A percentile compares a stretch with the other conserved stretches of the same genome.
These are phyloP conservation scores for Diplotaxis tenuifolia DNA, from an alignment of 345 rosid genomes.

Conservation along the genomic window DNA sequence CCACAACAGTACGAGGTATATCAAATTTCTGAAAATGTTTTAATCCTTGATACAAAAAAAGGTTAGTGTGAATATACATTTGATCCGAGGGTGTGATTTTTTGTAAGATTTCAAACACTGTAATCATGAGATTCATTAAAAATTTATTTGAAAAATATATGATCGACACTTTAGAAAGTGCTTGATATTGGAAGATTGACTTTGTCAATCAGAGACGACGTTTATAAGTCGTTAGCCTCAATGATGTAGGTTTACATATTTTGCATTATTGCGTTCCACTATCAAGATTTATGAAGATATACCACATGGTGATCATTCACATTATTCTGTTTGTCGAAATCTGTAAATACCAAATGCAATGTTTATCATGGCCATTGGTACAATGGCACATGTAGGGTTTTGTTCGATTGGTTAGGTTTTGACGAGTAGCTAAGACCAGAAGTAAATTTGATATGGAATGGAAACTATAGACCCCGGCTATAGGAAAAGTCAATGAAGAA, in stretches of 20 bases:
- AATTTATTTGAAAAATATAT: neutral
- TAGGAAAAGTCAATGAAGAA: neutral
- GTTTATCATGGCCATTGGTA: neutral
- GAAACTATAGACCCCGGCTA: neutral
- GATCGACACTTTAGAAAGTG: conserved; percentile 11
- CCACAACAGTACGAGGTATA: neutral
- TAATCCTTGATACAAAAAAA: neutral
- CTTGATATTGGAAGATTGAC: conserved; percentile 26
- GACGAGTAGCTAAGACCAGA: neutral
- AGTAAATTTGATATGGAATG: neutral
- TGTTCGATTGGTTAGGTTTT: neutral
- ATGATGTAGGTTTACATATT: conserved; percentile 13
- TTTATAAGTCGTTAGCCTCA: conserved; percentile 25
- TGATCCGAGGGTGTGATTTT: neutral
- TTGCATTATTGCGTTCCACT: conserved; percentile 17
- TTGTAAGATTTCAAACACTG: conserved; percentile 5
- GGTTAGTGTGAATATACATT: neutral
- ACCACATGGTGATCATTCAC: conserved; percentile 7
- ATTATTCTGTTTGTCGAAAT: neutral
- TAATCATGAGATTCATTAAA: conserved; percentile 17
- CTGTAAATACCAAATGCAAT: neutral
- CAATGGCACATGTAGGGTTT: neutral
- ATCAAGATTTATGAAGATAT: conserved; percentile 4
- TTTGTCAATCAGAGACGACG: conserved; percentile 23
- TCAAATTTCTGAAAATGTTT: neutral